phyloP scores from a whole-genome alignment of 345 rosid species.

The Eucalyptus marginata region DNA sequence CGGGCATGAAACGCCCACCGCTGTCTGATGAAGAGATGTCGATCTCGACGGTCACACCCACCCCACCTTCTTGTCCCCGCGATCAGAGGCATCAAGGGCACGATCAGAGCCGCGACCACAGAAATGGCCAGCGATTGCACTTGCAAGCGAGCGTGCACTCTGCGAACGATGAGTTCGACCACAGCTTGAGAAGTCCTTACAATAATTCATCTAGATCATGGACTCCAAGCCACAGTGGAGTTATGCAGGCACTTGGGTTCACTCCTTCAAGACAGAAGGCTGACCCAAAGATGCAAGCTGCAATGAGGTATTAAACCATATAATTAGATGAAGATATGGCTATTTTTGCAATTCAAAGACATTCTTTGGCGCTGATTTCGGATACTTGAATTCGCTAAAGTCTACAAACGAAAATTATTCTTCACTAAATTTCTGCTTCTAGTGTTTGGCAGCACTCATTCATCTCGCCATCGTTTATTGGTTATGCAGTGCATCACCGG shows the following conservation, averaged over 20 bases:
- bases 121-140: slow-evolving; percentile 9
- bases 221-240: slow-evolving; percentile 31
- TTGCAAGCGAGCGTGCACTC: slow-evolving; percentile 5
- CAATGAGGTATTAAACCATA: slow-evolving; percentile 23
- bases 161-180: slow-evolving; percentile 15
- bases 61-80: slow-evolving; percentile 7
- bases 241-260: slow-evolving; percentile 24
- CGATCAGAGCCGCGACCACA: background rate
- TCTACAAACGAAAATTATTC: background rate
- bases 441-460: background rate
- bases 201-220: slow-evolving; percentile 28
- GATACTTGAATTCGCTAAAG: background rate
- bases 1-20: slow-evolving; percentile 41
- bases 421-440: background rate
- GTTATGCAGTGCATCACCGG: slow-evolving; percentile 30
- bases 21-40: slow-evolving; percentile 17
- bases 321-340: background rate
- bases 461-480: background rate
- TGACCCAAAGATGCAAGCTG: slow-evolving; percentile 8
- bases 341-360: background rate
- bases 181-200: slow-evolving; percentile 38
- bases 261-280: slow-evolving; percentile 28
- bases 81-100: background rate
- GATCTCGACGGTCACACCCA: slow-evolving; percentile 5
- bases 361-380: background rate